These are phyloP conservation scores for Calonectria leucothoes DNA, from an alignment of 2,329 filamentous ascomycete genomes.

Conservation along the genomic window DNA sequence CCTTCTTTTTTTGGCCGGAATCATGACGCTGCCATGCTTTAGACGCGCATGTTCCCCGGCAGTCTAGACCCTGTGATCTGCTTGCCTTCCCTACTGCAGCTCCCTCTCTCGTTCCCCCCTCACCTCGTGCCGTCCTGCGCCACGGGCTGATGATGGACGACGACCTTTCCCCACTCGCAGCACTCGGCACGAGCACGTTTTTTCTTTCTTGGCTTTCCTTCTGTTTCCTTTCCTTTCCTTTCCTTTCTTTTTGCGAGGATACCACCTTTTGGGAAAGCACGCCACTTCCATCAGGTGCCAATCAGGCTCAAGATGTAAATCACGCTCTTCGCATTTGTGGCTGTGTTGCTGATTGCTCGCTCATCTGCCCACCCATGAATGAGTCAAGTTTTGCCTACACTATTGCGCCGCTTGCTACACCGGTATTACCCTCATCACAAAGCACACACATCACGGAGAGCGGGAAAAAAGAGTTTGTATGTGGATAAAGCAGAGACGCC, in stretches of 20 bases:
- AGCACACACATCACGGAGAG: neutral
- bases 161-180: neutral
- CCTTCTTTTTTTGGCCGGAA: neutral
- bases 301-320: neutral
- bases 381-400: neutral
- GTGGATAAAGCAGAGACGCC: constrained; percentile 5
- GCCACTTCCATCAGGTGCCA: neutral
- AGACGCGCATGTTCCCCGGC: neutral
- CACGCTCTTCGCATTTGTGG: neutral
- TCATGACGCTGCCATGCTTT: neutral
- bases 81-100: neutral
- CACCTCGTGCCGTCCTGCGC: neutral
- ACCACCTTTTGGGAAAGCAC: neutral
- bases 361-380: neutral
- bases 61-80: neutral
- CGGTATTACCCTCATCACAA: neutral
- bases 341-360: neutral
- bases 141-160: neutral
- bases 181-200: neutral
- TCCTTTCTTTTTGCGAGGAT: too few species aligned
- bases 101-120: too few species aligned
- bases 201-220: too few species aligned
- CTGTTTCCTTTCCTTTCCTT: too few species aligned
- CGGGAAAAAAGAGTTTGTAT: neutral
- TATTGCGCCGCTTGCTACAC: too few species aligned